Percentiles rank a stretch among this genome's conserved stretches.
These are phyloP conservation scores for Tolypocladium endophyticum DNA, from an alignment of 2,329 filamentous ascomycete genomes.

Conservation along the genomic window DNA sequence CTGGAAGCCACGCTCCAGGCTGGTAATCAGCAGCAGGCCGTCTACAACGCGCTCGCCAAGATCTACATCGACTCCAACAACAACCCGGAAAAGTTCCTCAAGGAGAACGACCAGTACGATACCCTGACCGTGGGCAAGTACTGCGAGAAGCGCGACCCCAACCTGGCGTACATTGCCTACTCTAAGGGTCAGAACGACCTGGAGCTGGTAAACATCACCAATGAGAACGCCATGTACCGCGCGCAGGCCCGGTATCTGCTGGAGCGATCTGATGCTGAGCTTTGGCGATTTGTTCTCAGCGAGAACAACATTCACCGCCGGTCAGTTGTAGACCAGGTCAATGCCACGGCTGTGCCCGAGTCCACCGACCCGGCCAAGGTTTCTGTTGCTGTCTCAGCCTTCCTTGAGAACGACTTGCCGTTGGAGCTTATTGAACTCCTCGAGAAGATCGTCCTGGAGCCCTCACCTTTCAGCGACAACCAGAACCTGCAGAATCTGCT, in stretches of 20 bases:
- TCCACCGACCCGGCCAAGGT: constrained; percentile 91
- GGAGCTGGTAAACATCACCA: constrained; percentile 94
- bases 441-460: constrained; percentile 99
- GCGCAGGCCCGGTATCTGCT: constrained; percentile 93
- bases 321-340: constrained; percentile 91
- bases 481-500: constrained; percentile 91
- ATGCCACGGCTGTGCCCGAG: constrained; percentile 87
- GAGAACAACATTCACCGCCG: constrained; percentile 93
- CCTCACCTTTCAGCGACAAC: constrained; percentile 97
- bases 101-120: constrained; percentile 95
- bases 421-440: constrained; percentile 92
- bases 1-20: constrained; percentile 81
- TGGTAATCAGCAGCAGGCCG: constrained; percentile 91
- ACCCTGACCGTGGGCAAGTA: constrained; percentile 90
- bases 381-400: constrained; percentile 84
- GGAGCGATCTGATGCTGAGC: constrained; percentile 77
- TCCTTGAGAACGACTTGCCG: constrained; percentile 83
- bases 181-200: constrained; percentile 95
- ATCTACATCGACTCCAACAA: constrained; percentile 99
- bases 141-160: constrained; percentile 96
- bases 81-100: constrained; percentile 93
- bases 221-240: constrained; percentile 99
- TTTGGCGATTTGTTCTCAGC: constrained; percentile 91
- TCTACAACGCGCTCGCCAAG: constrained; percentile 95
- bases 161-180: constrained; percentile 90